Base-by-base conservation (phyloP, 495 filamentous ascomycete species). In the Tuber aestivum region DNA sequence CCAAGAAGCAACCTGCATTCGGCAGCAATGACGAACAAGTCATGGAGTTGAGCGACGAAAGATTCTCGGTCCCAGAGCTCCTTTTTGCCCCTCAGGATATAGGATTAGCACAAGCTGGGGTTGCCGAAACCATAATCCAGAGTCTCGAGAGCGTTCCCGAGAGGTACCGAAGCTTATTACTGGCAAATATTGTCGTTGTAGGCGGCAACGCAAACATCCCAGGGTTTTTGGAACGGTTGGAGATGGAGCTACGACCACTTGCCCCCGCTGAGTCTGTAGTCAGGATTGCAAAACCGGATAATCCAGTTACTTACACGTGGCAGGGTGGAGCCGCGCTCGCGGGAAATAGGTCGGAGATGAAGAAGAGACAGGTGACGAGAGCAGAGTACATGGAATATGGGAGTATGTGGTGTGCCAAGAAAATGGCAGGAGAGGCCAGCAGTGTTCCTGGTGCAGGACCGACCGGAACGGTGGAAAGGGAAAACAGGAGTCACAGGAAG, bases 321-420 rank as follows among this genome's bases (percentile, higher is more conserved):
- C 83, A 89, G 3, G 96, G 95, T 27, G 96, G 91, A 23, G 91
- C 91, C 38, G 87, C 88, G 50, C 86, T 97, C 71, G 94, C 93
- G 1, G 87, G 83, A 42, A 89, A 95, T 82, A 87, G 87, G 73
- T 87, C 90, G 50, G 83, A 85, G 56, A 79, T 94, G 70, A 86
- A 88, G 75, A 85, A 86, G 56, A 84, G 93, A 18, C 88, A 89
- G 0, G 92, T 97, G 21, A 94, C 92, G 9, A 92, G 93, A 76
- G 88, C 92, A 74, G 94, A 99, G 81, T 98, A 98, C 83, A 89
- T 93, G 71, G 95, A 99, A 83, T 83, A 93, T 83, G 95, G 95
- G 40, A 90, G 90, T 72, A 87, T 85, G 37, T 97, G 93, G 93
- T 87, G 91, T 37, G 89, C 87, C 45, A 90, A 89, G 76, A 92